Evolutionary conservation across 1,284 basidiomycete genomes (phyloP).

Genomic region (Leccinum insolens): DNA sequence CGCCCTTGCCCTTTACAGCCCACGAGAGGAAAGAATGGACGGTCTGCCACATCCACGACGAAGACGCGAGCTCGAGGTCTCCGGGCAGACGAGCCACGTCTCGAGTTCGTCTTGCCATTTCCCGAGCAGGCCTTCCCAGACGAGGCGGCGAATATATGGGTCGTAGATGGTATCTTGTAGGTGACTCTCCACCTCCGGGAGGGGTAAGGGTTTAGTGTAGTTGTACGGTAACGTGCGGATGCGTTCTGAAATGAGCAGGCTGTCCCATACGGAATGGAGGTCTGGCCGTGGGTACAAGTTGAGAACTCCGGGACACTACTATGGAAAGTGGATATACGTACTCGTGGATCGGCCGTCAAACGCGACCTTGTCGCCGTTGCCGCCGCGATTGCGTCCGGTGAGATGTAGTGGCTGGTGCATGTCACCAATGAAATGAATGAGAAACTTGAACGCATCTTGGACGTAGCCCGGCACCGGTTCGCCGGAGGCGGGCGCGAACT

Average conservation of each 20-base stretch:
- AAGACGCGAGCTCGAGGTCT: slow-evolving; percentile 1
- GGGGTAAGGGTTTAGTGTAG: slow-evolving; percentile 73
- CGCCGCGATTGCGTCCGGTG: slow-evolving; percentile 82
- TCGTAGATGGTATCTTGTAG: slow-evolving; percentile 86
- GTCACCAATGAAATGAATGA: slow-evolving; percentile 91
- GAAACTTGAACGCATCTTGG: slow-evolving; percentile 74
- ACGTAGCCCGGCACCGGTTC: slow-evolving; percentile 28
- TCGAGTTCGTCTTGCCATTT: slow-evolving; percentile 63
- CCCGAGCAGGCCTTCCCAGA: slow-evolving; percentile 78
- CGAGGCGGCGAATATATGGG: slow-evolving; percentile 83
- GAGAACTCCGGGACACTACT: neutral
- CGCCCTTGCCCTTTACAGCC: neutral
- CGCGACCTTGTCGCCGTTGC: slow-evolving; percentile 74
- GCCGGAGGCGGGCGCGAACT: slow-evolving; percentile 38
- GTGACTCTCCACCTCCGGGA: slow-evolving; percentile 67
- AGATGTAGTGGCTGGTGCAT: slow-evolving; percentile 92
- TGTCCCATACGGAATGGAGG: slow-evolving; percentile 88
- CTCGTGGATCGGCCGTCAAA: slow-evolving; percentile 74
- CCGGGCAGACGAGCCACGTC: slow-evolving; percentile 72
- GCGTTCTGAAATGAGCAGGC: slow-evolving; percentile 77
- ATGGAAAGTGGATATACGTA: slow-evolving; percentile 34
- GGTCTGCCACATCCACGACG: slow-evolving; percentile 26
- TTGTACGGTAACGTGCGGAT: slow-evolving; percentile 75
- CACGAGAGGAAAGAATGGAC: slow-evolving; percentile 27
- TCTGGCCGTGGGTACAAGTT: slow-evolving; percentile 43